Evolutionary conservation across 2,329 filamentous ascomycete genomes (phyloP).

Genomic region (Drechslerella dactyloides): DNA sequence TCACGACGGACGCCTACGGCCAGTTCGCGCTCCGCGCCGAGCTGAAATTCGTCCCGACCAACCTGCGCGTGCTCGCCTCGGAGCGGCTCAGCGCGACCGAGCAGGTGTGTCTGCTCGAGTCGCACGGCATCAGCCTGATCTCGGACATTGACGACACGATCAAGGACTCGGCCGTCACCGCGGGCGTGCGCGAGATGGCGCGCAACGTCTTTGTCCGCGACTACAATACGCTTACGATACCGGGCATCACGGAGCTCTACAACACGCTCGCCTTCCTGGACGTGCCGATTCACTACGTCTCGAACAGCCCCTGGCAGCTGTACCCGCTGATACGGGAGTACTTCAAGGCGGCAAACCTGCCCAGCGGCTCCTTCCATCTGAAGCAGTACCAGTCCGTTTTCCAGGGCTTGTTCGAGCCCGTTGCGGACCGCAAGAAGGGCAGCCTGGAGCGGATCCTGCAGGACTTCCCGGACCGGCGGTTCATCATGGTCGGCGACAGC

Average conservation of each 20-base stretch:
- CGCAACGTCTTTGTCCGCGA: conserved; percentile 94
- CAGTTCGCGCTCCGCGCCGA: conserved; percentile 83
- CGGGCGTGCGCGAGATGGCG: conserved; percentile 90
- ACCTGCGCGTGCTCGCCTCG: conserved; percentile 84
- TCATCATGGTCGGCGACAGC: conserved; percentile 91
- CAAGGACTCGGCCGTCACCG: conserved; percentile 89
- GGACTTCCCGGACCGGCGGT: conserved; percentile 88
- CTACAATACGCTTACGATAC: conserved; percentile 77
- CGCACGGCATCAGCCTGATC: conserved; percentile 83
- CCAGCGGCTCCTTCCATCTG: conserved; percentile 86
- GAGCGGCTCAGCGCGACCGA: conserved; percentile 83
- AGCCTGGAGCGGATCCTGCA: conserved; percentile 82
- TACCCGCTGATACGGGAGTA: conserved; percentile 83
- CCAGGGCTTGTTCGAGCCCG: conserved; percentile 96
- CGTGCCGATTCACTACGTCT: conserved; percentile 93
- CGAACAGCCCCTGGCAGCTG: conserved; percentile 98
- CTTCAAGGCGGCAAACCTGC: conserved; percentile 79
- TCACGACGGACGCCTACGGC: conserved; percentile 84
- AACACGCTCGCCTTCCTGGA: conserved; percentile 75
- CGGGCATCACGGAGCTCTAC: conserved; percentile 92
- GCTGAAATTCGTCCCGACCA: conserved; percentile 86
- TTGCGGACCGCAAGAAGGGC: conserved; percentile 89
- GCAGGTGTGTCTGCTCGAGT: conserved; percentile 76
- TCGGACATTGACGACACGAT: conserved; percentile 98
- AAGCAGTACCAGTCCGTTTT: conserved; percentile 98